Evolutionary conservation across 495 filamentous ascomycete genomes (phyloP).

Genomic region (Penicillium coprophilum): DNA sequence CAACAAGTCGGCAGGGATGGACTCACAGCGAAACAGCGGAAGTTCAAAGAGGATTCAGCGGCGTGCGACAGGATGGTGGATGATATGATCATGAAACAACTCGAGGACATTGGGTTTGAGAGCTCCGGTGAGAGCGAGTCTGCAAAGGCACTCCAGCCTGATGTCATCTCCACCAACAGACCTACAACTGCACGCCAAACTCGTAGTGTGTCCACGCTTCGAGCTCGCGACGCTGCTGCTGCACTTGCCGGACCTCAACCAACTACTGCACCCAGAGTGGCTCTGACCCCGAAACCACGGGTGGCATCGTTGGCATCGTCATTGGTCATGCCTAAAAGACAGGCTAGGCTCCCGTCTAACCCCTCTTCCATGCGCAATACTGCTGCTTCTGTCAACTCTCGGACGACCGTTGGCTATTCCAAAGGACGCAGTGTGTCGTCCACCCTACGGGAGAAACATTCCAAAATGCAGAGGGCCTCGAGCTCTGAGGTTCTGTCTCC

Average conservation of each 20-base stretch:
- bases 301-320: conserved; percentile 34
- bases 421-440: conserved; percentile 68
- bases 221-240: conserved; percentile 54
- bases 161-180: conserved; percentile 26
- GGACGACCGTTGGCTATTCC: conserved; percentile 76
- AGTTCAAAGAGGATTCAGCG: conserved; percentile 54
- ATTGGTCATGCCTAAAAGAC: conserved; percentile 44
- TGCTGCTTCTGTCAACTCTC: conserved; percentile 64
- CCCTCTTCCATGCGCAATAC: conserved; percentile 57
- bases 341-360: conserved; percentile 39
- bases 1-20: conserved; percentile 68
- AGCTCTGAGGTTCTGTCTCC: conserved; percentile 37
- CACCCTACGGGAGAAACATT: conserved; percentile 36
- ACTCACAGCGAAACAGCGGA: conserved; percentile 58
- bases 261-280: conserved; percentile 37
- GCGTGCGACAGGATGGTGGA: conserved; percentile 52
- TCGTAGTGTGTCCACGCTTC: conserved; percentile 44
- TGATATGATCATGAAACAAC: conserved; percentile 60
- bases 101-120: conserved; percentile 57
- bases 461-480: conserved; percentile 17
- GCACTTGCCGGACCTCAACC: conserved; percentile 48
- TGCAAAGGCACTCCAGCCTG: conserved; percentile 14
- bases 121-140: conserved; percentile 36
- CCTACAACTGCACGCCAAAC: conserved; percentile 26
- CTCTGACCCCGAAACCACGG: conserved; percentile 43